A percentile compares a stretch with the other conserved stretches of the same genome.
Evolutionary conservation across 2,329 filamentous ascomycete genomes (phyloP).

Genomic region (Cercospora sp.): DNA sequence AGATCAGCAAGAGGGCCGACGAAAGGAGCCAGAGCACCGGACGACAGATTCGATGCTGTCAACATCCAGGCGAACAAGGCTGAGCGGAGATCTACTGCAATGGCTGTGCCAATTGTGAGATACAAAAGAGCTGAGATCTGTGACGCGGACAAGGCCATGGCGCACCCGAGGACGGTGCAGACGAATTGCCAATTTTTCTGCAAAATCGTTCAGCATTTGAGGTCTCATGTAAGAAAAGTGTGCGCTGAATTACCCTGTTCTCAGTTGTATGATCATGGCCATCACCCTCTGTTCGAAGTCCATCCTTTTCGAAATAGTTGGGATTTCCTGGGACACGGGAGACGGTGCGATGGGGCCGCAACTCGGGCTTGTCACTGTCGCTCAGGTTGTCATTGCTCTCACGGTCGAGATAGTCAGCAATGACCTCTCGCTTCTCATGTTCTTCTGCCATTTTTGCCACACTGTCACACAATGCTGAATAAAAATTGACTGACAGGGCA

Average conservation of each 20-base stretch:
- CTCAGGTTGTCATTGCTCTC: slow-evolving; percentile 4
- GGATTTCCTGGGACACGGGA: slow-evolving; percentile 7
- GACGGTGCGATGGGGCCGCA: not conserved
- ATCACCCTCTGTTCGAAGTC: slow-evolving; percentile 4
- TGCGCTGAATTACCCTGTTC: not conserved
- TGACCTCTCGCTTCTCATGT: not conserved
- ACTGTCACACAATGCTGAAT: not conserved
- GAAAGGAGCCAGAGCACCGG: not conserved
- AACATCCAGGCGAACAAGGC: slow-evolving; percentile 3
- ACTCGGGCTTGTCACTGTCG: slow-evolving; percentile 1
- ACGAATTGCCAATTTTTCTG: not conserved
- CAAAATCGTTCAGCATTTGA: not conserved
- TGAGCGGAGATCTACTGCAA: not conserved
- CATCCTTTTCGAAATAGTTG: slow-evolving; percentile 3
- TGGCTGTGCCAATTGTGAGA: not conserved
- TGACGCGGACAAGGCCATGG: not conserved
- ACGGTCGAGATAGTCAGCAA: not conserved
- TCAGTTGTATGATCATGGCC: not conserved
- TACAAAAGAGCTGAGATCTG: not conserved
- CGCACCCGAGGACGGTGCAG: not conserved
- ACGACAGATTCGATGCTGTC: not conserved
- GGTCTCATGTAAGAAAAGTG: not conserved
- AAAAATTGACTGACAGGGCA: not conserved
- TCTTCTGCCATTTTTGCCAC: not conserved
- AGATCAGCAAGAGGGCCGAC: slow-evolving; percentile 1